Percentiles rank a stretch among this genome's conserved stretches.
Conservation (phyloP, 2,329 filamentous ascomycete genomes). For the Neopestalotiopsis rosae region DNA sequence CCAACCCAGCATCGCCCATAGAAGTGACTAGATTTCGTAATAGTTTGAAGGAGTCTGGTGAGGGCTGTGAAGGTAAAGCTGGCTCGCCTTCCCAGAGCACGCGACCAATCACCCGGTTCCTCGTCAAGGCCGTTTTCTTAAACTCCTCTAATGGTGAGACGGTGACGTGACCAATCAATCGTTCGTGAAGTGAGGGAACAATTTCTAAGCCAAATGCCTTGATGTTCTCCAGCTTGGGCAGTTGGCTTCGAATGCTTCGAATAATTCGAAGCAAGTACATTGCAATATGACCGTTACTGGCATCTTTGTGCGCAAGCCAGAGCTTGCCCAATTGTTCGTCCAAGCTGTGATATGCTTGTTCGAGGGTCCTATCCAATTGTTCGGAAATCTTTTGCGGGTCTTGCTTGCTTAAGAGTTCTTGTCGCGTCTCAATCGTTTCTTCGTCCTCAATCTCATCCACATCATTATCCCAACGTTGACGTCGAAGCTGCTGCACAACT, state of each 20-base stretch:
- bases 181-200: conserved; percentile 68
- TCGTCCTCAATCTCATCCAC: conserved; percentile 77
- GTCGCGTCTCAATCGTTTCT: conserved; percentile 68
- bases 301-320: conserved; percentile 51
- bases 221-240: conserved; percentile 59
- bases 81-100: conserved; percentile 83
- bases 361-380: conserved; percentile 61
- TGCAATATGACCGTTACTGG: conserved; percentile 57
- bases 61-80: conserved; percentile 78
- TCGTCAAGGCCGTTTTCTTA: conserved; percentile 43
- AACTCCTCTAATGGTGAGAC: conserved; percentile 55
- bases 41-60: conserved; percentile 74
- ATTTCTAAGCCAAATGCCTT: conserved; percentile 64
- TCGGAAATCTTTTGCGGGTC: conserved; percentile 70
- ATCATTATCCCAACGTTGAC: conserved; percentile 78
- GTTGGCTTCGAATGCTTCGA: conserved; percentile 72
- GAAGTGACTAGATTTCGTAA: conserved; percentile 66
- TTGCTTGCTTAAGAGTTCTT: conserved; percentile 72
- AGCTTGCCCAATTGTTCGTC: conserved; percentile 58
- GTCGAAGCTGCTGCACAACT: conserved; percentile 68
- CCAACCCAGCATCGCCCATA: conserved; percentile 75
- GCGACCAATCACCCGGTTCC: conserved; percentile 61
- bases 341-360: conserved; percentile 62
- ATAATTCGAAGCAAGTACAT: conserved; percentile 76
- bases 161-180: conserved; percentile 61